phyloP scores from a whole-genome alignment of 2,329 filamentous ascomycete species.

The Pseudocercospora musae region DNA sequence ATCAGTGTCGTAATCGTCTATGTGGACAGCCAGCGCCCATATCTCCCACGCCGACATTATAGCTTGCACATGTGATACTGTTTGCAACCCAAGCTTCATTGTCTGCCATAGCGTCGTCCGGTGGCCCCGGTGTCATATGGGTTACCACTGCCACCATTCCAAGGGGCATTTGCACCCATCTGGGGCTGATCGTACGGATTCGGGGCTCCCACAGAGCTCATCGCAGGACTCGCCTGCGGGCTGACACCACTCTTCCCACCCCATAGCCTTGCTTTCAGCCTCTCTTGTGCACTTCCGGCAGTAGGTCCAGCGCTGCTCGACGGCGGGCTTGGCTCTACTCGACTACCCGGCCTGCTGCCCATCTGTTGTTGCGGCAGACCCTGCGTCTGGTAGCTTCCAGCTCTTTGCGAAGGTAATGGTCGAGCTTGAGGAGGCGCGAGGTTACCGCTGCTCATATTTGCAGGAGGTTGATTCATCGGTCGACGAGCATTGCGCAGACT shows the following conservation, averaged over 20 bases:
- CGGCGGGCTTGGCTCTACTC: conserved; percentile 38
- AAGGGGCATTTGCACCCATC: conserved; percentile 7
- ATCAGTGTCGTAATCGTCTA: not conserved
- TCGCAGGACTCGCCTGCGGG: conserved; percentile 15
- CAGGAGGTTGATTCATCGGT: conserved; percentile 18
- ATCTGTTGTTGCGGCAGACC: conserved; percentile 34
- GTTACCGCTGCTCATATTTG: conserved; percentile 27
- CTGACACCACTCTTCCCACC: conserved; percentile 23
- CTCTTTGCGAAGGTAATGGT: conserved; percentile 68
- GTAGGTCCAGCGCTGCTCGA: conserved; percentile 35
- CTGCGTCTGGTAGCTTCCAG: conserved; percentile 68
- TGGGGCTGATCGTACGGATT: conserved; percentile 22
- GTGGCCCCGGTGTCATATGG: conserved; percentile 19
- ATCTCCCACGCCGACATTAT: not conserved
- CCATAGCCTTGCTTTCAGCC: conserved; percentile 76
- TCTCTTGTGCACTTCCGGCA: conserved; percentile 68
- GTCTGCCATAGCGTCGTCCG: conserved; percentile 17
- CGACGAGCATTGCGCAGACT: conserved; percentile 38
- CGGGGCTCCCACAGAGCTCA: conserved; percentile 8
- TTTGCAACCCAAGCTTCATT: not conserved
- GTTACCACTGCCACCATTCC: conserved; percentile 15
- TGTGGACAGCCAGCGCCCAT: not conserved
- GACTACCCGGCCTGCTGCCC: conserved; percentile 20
- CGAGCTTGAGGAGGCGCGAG: conserved; percentile 42
- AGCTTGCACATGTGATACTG: not conserved